A percentile compares a stretch with the other conserved stretches of the same genome.
Conservation (phyloP, 176 grass and related monocot genomes). For the Saccharum spontaneum region DNA sequence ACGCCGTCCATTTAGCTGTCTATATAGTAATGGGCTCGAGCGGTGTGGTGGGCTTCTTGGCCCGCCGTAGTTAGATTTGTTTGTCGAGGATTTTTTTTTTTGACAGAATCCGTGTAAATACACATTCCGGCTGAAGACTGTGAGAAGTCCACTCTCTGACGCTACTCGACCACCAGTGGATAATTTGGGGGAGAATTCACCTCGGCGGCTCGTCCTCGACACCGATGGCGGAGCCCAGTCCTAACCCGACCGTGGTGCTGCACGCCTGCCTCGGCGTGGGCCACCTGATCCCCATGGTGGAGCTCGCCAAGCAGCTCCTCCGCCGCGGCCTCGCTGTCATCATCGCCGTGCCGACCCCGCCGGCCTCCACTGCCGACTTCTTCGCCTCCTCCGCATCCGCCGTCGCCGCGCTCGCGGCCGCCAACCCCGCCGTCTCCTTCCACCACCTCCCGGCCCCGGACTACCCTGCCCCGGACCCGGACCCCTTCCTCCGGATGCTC, state of each 20-base stretch:
- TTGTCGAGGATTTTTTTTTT: too few relatives aligned
- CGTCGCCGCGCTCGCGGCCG: conserved; percentile 7
- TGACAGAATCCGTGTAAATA: too few relatives aligned
- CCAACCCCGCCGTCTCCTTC: conserved; percentile 49
- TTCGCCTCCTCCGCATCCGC: conserved; percentile 5
- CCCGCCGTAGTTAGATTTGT: too few relatives aligned
- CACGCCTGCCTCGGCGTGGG: conserved; percentile 47
- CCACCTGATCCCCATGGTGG: conserved; percentile 68
- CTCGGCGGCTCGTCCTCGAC: not conserved
- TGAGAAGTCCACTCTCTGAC: too few relatives aligned
- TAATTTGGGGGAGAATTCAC: not conserved
- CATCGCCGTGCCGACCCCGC: conserved; percentile 39
- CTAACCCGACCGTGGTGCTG: conserved; percentile 42
- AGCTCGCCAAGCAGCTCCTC: conserved; percentile 56
- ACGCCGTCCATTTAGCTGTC: too few relatives aligned
- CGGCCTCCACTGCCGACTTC: conserved; percentile 18
- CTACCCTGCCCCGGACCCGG: conserved; percentile 13
- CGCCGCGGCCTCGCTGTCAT: conserved; percentile 36
- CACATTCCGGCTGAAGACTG: too few relatives aligned
- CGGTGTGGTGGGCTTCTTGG: too few relatives aligned
- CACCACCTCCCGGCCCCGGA: conserved; percentile 34
- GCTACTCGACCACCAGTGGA: not conserved
- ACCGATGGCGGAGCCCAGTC: not conserved
- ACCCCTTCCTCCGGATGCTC: conserved; percentile 33
- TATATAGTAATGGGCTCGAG: too few relatives aligned